phyloP scores from a whole-genome alignment of 2,329 filamentous ascomycete genomes.

The Penicillium sp. region DNA sequence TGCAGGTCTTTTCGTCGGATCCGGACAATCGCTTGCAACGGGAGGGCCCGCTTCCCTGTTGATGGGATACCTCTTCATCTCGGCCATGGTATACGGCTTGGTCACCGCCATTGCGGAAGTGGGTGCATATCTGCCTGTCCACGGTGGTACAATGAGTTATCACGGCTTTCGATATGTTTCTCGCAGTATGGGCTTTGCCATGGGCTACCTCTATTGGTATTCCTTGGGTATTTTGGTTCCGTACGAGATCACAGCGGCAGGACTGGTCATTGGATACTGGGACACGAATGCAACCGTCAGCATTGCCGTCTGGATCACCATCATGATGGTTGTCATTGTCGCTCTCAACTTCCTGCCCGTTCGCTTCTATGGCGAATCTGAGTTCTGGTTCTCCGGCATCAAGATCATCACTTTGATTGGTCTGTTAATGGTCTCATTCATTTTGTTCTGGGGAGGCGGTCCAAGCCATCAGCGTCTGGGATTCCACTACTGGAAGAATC shows the following conservation, averaged over 20 bases:
- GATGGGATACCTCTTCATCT: conserved; percentile 48
- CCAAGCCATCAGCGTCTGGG: conserved; percentile 47
- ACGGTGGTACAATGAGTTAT: conserved; percentile 41
- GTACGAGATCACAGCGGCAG: conserved; percentile 60
- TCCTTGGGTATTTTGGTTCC: conserved; percentile 43
- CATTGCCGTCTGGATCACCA: conserved; percentile 48
- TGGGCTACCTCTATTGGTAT: conserved; percentile 46
- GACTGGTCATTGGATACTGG: conserved; percentile 62
- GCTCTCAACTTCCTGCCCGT: conserved; percentile 46
- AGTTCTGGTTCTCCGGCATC: conserved; percentile 50
- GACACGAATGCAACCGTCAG: conserved; percentile 32
- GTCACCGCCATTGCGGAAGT: conserved; percentile 44
- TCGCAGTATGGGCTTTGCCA: conserved; percentile 38
- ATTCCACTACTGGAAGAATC: conserved; percentile 48
- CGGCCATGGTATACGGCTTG: conserved; percentile 42
- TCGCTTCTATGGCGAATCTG: conserved; percentile 48
- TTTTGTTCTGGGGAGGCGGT: conserved; percentile 54
- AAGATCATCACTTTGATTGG: conserved; percentile 50
- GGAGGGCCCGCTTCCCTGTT: conserved; percentile 50
- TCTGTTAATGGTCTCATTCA: conserved; percentile 48
- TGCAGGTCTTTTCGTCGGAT: conserved; percentile 47
- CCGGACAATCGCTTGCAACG: conserved; percentile 47
- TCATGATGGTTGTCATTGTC: conserved; percentile 55
- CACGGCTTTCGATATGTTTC: conserved; percentile 41
- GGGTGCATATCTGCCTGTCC: conserved; percentile 40